Conservation (phyloP, 2,329 filamentous ascomycete genomes). For the Delphinella strobiligena region DNA sequence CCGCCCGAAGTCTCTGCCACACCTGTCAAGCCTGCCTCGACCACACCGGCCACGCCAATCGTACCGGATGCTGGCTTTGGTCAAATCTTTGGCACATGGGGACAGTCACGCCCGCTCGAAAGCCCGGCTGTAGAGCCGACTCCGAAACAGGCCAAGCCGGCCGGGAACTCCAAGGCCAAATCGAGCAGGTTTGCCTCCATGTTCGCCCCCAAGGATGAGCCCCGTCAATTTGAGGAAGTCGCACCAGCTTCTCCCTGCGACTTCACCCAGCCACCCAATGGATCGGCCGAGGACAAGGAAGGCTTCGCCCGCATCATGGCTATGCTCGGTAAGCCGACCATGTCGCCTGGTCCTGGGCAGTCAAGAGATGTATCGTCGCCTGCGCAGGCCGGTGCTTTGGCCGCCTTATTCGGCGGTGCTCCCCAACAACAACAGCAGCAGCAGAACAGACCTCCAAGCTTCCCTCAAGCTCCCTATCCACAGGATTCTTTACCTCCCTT, state of each 20-base stretch:
- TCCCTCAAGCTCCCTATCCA: not conserved
- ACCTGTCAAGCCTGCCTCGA: conserved; percentile 12
- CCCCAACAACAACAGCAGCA: conserved; percentile 9
- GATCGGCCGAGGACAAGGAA: conserved; percentile 61
- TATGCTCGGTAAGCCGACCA: conserved; percentile 55
- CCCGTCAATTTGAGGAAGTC: conserved; percentile 11
- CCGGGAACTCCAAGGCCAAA: conserved; percentile 46
- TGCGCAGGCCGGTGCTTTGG: conserved; percentile 5
- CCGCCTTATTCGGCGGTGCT: not conserved
- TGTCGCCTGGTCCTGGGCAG: conserved; percentile 22
- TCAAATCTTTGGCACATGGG: conserved; percentile 60
- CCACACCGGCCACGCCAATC: conserved; percentile 46
- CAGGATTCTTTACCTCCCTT: conserved; percentile 6
- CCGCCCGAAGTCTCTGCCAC: conserved; percentile 10
- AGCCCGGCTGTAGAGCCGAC: conserved; percentile 26
- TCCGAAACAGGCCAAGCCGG: conserved; percentile 19
- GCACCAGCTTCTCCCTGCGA: conserved; percentile 10
- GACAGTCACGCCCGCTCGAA: conserved; percentile 37
- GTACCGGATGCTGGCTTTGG: conserved; percentile 58
- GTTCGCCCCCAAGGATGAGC: conserved; percentile 30
- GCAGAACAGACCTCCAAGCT: conserved; percentile 4
- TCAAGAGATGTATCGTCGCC: too few relatives aligned
- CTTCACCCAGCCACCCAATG: conserved; percentile 17
- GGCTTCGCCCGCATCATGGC: conserved; percentile 73
- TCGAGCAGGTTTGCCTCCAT: conserved; percentile 81